Evolutionary conservation across 257 asterid genomes (phyloP).

Genomic region (Gardenia jasminoides): DNA sequence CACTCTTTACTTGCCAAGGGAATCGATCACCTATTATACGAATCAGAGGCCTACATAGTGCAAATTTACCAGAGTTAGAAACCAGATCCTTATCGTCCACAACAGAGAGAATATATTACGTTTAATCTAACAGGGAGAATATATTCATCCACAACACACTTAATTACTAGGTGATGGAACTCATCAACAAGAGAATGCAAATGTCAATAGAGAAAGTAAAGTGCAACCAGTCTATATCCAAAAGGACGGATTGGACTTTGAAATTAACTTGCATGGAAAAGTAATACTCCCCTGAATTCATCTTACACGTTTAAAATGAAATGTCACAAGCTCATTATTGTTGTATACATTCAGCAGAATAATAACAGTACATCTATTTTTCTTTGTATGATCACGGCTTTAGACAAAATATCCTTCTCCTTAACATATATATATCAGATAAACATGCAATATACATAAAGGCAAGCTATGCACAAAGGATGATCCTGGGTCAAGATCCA

Average conservation of each 20-base stretch:
- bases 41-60: slow-evolving; percentile 74
- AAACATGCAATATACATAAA: background rate
- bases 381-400: background rate
- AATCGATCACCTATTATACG: slow-evolving; percentile 98
- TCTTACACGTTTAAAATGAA: background rate
- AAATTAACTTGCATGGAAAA: background rate
- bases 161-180: background rate
- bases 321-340: background rate
- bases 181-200: background rate
- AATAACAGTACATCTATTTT: background rate
- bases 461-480: too few relatives aligned
- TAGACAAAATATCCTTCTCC: background rate
- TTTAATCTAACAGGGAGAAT: background rate
- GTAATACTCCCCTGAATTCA: background rate
- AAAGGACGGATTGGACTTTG: background rate
- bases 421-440: background rate
- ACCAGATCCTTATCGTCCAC: too few relatives aligned
- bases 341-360: too few relatives aligned
- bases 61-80: too few relatives aligned
- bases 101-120: too few relatives aligned
- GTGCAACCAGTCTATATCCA: background rate
- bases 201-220: background rate
- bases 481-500: background rate
- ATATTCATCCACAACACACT: background rate
- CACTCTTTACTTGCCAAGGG: slow-evolving; percentile 99